A percentile compares a stretch with the other conserved stretches of the same genome.
Evolutionary conservation across 2,329 filamentous ascomycete species (phyloP).

Genomic region (Cryphonectria nitschkei): DNA sequence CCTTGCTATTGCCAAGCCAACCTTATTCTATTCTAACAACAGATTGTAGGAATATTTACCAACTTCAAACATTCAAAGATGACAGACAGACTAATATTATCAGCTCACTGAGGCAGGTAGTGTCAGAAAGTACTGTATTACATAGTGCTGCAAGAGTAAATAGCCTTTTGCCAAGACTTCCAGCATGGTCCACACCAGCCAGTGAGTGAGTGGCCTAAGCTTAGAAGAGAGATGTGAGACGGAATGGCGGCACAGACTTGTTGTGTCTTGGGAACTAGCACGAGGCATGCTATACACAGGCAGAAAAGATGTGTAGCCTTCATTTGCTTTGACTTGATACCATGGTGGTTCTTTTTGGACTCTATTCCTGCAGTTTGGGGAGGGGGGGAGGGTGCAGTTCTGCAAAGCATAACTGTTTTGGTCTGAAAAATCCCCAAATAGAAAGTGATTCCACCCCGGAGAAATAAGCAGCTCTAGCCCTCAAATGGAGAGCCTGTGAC

Average conservation of each 20-base stretch:
- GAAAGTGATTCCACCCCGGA: background rate
- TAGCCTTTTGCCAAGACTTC: background rate
- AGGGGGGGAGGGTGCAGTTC: background rate
- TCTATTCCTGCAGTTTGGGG: background rate
- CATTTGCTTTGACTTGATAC: background rate
- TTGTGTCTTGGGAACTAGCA: slow-evolving; percentile 1
- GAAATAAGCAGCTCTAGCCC: slow-evolving; percentile 12
- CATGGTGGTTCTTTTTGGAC: background rate
- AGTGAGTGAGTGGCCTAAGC: slow-evolving; percentile 1
- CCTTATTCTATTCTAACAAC: slow-evolving; percentile 10
- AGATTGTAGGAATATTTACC: background rate
- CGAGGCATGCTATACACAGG: background rate
- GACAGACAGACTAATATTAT: background rate
- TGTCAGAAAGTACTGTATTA: background rate
- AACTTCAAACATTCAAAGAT: background rate
- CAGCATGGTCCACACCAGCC: slow-evolving; percentile 1
- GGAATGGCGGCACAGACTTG: background rate
- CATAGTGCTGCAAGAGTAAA: background rate
- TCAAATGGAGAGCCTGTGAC: slow-evolving; percentile 20
- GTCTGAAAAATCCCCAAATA: background rate
- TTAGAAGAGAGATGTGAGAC: background rate
- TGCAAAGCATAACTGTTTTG: background rate
- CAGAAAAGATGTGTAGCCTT: background rate
- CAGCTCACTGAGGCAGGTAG: background rate
- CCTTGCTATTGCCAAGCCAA: slow-evolving; percentile 2